phyloP scores from a whole-genome alignment of 192 early-diverging fungal species.

The Mortierella hygrophila region DNA sequence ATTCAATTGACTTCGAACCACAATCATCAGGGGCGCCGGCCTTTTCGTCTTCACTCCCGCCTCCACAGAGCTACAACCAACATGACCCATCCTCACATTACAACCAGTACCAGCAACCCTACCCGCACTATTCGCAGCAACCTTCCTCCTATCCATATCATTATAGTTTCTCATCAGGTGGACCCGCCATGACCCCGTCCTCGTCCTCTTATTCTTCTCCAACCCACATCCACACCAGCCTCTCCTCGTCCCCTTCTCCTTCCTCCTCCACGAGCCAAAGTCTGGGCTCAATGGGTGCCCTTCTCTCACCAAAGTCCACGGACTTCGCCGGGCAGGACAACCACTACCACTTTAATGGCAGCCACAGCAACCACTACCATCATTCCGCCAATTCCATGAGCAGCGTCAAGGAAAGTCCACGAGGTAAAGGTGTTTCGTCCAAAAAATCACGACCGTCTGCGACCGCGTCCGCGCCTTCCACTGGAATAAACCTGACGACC shows the following conservation, averaged over 20 bases:
- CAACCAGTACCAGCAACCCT: constrained; percentile 26
- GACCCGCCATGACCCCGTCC: constrained; percentile 29
- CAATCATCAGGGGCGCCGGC: constrained; percentile 13
- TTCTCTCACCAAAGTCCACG: constrained; percentile 33
- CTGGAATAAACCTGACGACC: constrained; percentile 3
- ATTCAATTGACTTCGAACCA: neutral
- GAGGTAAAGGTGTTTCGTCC: constrained; percentile 2
- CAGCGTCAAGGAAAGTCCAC: constrained; percentile 4
- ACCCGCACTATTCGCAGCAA: constrained; percentile 28
- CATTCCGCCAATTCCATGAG: neutral
- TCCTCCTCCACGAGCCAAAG: constrained; percentile 37
- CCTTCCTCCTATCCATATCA: constrained; percentile 19
- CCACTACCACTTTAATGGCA: constrained; percentile 12
- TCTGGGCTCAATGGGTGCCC: constrained; percentile 36
- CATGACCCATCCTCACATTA: constrained; percentile 44
- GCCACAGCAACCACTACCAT: constrained; percentile 14
- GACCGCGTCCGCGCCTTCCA: constrained; percentile 1
- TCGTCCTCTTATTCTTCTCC: constrained; percentile 37
- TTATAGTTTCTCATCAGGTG: constrained; percentile 27
- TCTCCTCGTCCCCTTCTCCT: constrained; percentile 30
- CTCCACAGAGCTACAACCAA: constrained; percentile 28
- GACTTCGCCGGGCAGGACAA: constrained; percentile 18
- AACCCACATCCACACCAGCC: constrained; percentile 33
- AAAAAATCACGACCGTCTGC: constrained; percentile 14
- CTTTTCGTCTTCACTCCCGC: constrained; percentile 28